Base-by-base conservation (phyloP, 352 stramenopile species). In the Saprolegnia diclina region DNA sequence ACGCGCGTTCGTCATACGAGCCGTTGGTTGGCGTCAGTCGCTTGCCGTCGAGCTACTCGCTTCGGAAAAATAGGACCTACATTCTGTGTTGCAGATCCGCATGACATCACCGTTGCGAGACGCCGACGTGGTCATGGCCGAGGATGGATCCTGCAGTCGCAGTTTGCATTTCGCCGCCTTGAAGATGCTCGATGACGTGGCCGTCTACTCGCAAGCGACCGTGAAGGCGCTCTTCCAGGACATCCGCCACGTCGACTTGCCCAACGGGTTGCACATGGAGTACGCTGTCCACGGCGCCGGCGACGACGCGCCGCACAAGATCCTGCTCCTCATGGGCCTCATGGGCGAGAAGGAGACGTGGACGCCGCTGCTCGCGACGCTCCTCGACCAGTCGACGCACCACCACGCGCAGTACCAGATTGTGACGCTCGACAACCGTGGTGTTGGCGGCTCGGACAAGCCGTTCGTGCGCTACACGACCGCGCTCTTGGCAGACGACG, bases 361-460 rank as follows among this genome's bases (percentile, higher is more conserved):
- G 67, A 42, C 42, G 3, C 50, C 59, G 7, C 57, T 50, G 5
- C 37, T 74, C 13, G 69, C 74, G 29, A 40, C 64, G 64, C 64
- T 77, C 16, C 5, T 77, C 42, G 56, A 38, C 19, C 55, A 55
- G 64, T 55, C 26, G 38, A 13, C 19, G n/a, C 26, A 21, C 42
- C 72, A 24, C 40, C 55, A 1, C 29, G 11, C 46, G 38, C 72
- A 64, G 18, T 52, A 48, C 42, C 42, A 79, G 57, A 57, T 89
- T 24, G 37, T 87, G 63, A 85, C 75, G 9, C 74, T 89, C n/a
- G 81, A 87, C 67, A 89, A 87, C 72, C 78, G 81, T 22, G 81
- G 78, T 22, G 71, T 79, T 0, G 81, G 76, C 64, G 57, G 62
- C 52, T 78, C 79, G 5, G 79, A 85, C 50, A 67, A 71, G 21